A percentile compares a stretch with the other conserved stretches of the same genome.
These are phyloP conservation scores for Chalaropsis thielavioides DNA, from an alignment of 2,329 filamentous ascomycete genomes.

Conservation along the genomic window DNA sequence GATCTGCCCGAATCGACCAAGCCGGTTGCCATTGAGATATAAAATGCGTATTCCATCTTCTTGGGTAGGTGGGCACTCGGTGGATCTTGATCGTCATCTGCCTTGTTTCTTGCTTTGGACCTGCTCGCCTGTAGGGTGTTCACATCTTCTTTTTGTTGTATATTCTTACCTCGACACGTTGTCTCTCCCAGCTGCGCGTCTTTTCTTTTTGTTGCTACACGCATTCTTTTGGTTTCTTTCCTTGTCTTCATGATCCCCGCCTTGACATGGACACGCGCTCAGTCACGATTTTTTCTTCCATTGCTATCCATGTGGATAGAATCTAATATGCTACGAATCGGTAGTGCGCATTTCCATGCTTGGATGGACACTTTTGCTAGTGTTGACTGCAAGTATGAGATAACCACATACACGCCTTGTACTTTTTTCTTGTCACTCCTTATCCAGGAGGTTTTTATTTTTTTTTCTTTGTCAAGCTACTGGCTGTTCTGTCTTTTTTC, in stretches of 20 bases:
- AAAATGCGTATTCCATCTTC: not conserved
- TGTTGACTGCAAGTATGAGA: not conserved
- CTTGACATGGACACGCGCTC: not conserved
- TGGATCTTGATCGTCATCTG: not conserved
- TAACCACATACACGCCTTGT: not conserved
- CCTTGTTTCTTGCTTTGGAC: not conserved
- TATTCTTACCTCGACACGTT: not conserved
- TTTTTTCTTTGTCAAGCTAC: slow-evolving; percentile 7
- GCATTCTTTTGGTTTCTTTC: slow-evolving; percentile 4
- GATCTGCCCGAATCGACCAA: slow-evolving; percentile 6
- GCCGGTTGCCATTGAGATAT: slow-evolving; percentile 11
- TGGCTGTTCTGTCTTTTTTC: not conserved
- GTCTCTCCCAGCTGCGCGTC: not conserved
- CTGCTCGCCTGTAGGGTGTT: not conserved
- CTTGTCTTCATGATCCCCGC: not conserved
- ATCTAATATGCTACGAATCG: not conserved
- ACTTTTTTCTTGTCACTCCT: slow-evolving; percentile 5
- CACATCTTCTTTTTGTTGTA: slow-evolving; percentile 9
- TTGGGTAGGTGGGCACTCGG: not conserved
- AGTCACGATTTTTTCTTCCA: not conserved
- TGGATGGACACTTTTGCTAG: not conserved
- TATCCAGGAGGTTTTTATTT: not conserved
- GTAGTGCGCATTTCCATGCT: not conserved
- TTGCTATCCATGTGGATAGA: not conserved
- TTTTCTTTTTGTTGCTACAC: not conserved